These are phyloP conservation scores for Zymoseptoria passerinii DNA, from an alignment of 2,329 filamentous ascomycete species.

Conservation along the genomic window DNA sequence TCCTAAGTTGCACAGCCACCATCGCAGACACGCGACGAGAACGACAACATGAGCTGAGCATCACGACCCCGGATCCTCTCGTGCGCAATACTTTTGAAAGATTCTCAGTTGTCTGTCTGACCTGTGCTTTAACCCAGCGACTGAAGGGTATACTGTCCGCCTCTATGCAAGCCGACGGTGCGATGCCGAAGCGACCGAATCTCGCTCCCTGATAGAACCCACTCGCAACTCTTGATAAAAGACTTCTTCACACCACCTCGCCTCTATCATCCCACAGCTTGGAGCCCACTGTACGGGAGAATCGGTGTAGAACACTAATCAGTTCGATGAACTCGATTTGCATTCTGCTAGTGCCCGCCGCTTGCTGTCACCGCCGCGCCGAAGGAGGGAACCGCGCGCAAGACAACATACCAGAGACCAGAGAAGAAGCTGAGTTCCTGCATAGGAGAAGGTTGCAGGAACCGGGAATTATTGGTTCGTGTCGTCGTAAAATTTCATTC, in stretches of 20 bases:
- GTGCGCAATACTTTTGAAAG: background rate
- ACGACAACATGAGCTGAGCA: background rate
- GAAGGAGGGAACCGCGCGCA: slow-evolving; percentile 6
- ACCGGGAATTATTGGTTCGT: slow-evolving; percentile 16
- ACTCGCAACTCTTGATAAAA: background rate
- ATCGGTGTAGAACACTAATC: background rate
- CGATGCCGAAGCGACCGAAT: background rate
- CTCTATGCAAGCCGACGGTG: background rate
- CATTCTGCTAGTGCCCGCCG: slow-evolving; percentile 3
- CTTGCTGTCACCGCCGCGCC: slow-evolving; percentile 2
- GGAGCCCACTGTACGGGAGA: background rate
- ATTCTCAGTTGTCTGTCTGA: background rate
- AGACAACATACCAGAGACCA: slow-evolving; percentile 17
- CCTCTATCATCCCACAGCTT: background rate
- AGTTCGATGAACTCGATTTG: background rate
- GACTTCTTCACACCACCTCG: background rate
- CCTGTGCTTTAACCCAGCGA: background rate
- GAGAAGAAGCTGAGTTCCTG: slow-evolving; percentile 12
- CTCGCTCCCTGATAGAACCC: background rate
- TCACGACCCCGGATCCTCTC: background rate
- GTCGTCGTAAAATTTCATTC: slow-evolving; percentile 18
- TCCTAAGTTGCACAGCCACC: background rate
- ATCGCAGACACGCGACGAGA: background rate
- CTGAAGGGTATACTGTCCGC: background rate
- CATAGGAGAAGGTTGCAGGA: slow-evolving; percentile 8